phyloP scores from a whole-genome alignment of 352 stramenopile species.

The Thalassiosira ordinaria region DNA sequence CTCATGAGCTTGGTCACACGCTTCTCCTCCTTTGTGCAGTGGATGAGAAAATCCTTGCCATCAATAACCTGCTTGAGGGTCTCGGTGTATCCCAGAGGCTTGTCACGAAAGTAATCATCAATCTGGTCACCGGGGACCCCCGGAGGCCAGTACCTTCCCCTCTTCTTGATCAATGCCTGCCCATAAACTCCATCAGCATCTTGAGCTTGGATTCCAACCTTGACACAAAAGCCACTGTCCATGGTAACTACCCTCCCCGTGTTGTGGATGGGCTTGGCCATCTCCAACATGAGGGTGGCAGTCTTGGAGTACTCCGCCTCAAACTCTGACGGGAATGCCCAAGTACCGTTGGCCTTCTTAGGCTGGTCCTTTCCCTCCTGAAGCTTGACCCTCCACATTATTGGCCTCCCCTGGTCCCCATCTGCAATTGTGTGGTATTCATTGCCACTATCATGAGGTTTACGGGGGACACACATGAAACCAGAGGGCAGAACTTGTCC shows the following conservation, averaged over 20 bases:
- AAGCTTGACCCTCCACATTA: slow-evolving; percentile 52
- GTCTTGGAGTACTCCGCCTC: slow-evolving; percentile 17
- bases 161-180: slow-evolving; percentile 53
- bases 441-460: slow-evolving; percentile 48
- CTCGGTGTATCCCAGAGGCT: not conserved
- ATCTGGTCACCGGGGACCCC: slow-evolving; percentile 6
- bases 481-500: slow-evolving; percentile 41
- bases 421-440: slow-evolving; percentile 56
- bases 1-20: slow-evolving; percentile 22
- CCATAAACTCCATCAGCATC: slow-evolving; percentile 43
- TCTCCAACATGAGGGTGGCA: not conserved
- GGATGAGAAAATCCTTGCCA: not conserved
- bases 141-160: slow-evolving; percentile 37
- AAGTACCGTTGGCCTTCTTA: slow-evolving; percentile 2
- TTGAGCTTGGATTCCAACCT: not conserved
- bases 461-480: slow-evolving; percentile 42
- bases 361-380: slow-evolving; percentile 52
- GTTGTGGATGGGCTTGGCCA: slow-evolving; percentile 15
- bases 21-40: not conserved
- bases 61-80: not conserved
- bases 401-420: slow-evolving; percentile 29
- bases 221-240: slow-evolving; percentile 50
- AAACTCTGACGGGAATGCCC: slow-evolving; percentile 1
- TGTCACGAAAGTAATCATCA: not conserved
- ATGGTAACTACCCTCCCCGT: slow-evolving; percentile 40